Evolutionary conservation across 2,329 filamentous ascomycete genomes (phyloP), one percentile per base, ranked within the genome.

Genomic region (Corynespora cassiicola): DNA sequence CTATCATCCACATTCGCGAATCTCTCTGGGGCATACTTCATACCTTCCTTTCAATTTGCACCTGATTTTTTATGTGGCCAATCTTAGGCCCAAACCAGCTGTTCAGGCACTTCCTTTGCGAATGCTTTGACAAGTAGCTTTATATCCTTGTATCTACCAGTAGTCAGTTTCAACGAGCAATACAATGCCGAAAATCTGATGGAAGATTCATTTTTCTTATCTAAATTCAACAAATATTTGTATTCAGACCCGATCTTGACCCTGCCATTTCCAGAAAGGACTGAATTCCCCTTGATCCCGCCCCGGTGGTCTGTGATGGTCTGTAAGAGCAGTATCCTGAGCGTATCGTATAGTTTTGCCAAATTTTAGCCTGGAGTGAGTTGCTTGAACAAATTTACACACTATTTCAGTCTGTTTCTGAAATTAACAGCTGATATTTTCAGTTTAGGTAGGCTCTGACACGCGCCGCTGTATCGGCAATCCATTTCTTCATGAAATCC

Each of bases 61-160:
- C 81, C 76, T 42, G 78, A 84, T 6, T 81, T 69, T 4, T 82
- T 85, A 58, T 84, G 80, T 15, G 81, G 81, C 81, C 81, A 84
- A 52, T 84, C 81, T 0, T 78, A 81, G 2, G 78, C 80, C 58
- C 80, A 84, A 0, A 84, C 72, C 8, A 80, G 68, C 11, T 72
- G 65, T 12, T 70, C 61, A 3, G 67, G 68, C 6, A 82, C 62
- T 47, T 81, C 75, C 14, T 60, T 65, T 7, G 71, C 73, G 23
- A 84, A 62, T 2, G 70, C 69, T 36, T 77, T 71, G 4, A 80
- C 43, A 28, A 78, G 70, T 18, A 61, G 64, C 39, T 75, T 66
- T n/a, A 70, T 50, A 9, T 63, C 58, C 30, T 75, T 69, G 17
- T 33, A 39, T 6, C 36, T 23, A 10, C 24, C 24, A 11, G 24